Conservation (phyloP, 2,329 filamentous ascomycete species). For the Cordyceps cicadae region DNA sequence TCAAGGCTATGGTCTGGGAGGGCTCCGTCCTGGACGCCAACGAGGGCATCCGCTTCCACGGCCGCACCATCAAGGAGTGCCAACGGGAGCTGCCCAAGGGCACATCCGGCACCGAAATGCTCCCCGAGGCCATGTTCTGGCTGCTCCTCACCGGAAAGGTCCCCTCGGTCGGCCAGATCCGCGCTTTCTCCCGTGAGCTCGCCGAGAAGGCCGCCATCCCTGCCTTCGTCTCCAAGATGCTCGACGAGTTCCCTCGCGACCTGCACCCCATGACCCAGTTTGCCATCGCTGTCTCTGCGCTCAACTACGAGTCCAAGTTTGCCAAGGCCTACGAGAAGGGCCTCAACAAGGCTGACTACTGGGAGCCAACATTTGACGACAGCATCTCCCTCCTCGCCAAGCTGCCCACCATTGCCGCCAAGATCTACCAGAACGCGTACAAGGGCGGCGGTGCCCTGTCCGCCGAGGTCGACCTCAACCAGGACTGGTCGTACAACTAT, state of each 20-base stretch:
- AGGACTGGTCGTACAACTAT: constrained; percentile 99
- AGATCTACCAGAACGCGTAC: constrained; percentile 94
- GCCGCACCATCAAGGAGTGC: constrained; percentile 96
- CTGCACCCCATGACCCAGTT: constrained; percentile 99
- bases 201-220: constrained; percentile 81
- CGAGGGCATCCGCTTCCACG: constrained; percentile 97
- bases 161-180: constrained; percentile 73
- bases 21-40: constrained; percentile 93
- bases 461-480: constrained; percentile 66
- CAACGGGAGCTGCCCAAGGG: constrained; percentile 91
- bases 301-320: constrained; percentile 91
- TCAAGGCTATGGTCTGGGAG: constrained; percentile 99
- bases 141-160: constrained; percentile 89
- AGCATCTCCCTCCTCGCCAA: constrained; percentile 89
- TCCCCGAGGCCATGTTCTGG: constrained; percentile 99
- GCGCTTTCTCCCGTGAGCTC: constrained; percentile 73
- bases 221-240: constrained; percentile 74
- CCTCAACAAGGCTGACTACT: constrained; percentile 92
- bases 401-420: constrained; percentile 90
- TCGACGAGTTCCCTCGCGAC: constrained; percentile 80
- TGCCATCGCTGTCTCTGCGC: constrained; percentile 85
- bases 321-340: constrained; percentile 88
- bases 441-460: constrained; percentile 65
- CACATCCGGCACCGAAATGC: constrained; percentile 86
- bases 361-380: constrained; percentile 97